A percentile compares a stretch with the other conserved stretches of the same genome.
Evolutionary conservation across 2,329 filamentous ascomycete genomes (phyloP).

Genomic region (Fusarium euwallaceae): DNA sequence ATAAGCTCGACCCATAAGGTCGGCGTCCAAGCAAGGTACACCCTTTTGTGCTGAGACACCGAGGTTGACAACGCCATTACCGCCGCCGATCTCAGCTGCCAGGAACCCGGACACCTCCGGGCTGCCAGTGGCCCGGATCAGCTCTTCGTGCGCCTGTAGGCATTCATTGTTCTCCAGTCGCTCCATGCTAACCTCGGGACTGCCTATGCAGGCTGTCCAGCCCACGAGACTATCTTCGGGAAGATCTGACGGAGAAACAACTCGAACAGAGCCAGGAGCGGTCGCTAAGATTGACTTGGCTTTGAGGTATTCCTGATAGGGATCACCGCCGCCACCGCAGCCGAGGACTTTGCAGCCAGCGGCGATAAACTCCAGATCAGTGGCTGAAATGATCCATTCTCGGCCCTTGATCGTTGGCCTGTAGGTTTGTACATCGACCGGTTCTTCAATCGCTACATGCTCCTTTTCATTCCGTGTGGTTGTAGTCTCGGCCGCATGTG

Average conservation of each 20-base stretch:
- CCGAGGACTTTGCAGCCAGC: conserved; percentile 69
- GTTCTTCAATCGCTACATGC: background rate
- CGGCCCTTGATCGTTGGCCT: conserved; percentile 59
- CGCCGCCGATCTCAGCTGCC: conserved; percentile 61
- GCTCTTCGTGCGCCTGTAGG: conserved; percentile 15
- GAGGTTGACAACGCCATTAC: conserved; percentile 62
- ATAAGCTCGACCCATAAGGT: conserved; percentile 55
- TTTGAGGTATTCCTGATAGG: conserved; percentile 61
- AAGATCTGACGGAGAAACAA: conserved; percentile 63
- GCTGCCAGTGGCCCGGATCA: background rate
- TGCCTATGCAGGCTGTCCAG: conserved; percentile 22
- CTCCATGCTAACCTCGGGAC: conserved; percentile 25
- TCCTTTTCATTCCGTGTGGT: background rate
- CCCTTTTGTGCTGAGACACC: conserved; percentile 54
- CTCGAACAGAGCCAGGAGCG: conserved; percentile 56
- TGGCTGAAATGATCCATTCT: conserved; percentile 66
- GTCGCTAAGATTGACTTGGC: conserved; percentile 61
- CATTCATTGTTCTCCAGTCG: conserved; percentile 24
- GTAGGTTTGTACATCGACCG: conserved; percentile 48
- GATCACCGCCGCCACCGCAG: conserved; percentile 66
- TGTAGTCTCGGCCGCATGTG: background rate
- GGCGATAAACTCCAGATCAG: conserved; percentile 65
- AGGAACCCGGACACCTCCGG: conserved; percentile 21
- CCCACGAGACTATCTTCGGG: conserved; percentile 50
- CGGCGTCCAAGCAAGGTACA: conserved; percentile 52